phyloP scores from a whole-genome alignment of 495 filamentous ascomycete species.

The Thermochaetoides thermophila region DNA sequence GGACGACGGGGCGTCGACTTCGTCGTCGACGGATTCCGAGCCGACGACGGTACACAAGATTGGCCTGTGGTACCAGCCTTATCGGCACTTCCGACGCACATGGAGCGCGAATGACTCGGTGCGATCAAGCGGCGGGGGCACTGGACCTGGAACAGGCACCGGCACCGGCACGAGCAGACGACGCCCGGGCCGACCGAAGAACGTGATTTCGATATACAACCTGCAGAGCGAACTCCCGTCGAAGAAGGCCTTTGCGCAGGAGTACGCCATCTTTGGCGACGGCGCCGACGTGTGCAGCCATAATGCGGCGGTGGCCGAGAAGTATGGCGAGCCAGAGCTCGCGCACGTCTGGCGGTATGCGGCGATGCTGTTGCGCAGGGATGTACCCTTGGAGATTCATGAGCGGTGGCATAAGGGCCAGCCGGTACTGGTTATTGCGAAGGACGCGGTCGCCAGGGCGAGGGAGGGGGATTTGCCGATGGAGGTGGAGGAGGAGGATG shows the following conservation, averaged over 20 bases:
- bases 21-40: constrained; percentile 57
- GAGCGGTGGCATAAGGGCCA: constrained; percentile 28
- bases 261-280: constrained; percentile 74
- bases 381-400: constrained; percentile 54
- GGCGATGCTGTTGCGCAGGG: constrained; percentile 58
- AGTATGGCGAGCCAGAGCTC: constrained; percentile 56
- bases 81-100: constrained; percentile 28
- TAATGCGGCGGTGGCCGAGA: constrained; percentile 64
- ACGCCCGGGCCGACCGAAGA: constrained; percentile 30
- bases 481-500: constrained; percentile 21
- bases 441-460: constrained; percentile 36
- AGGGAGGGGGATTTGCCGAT: constrained; percentile 5
- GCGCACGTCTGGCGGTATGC: constrained; percentile 76
- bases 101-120: constrained; percentile 33
- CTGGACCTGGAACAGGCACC: constrained; percentile 36
- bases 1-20: constrained; percentile 50
- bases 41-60: constrained; percentile 44
- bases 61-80: constrained; percentile 30
- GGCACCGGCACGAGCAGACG: constrained; percentile 34
- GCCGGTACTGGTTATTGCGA: constrained; percentile 47
- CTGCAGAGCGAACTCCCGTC: constrained; percentile 54
- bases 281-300: constrained; percentile 64
- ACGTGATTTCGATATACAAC: constrained; percentile 54
- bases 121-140: constrained; percentile 35
- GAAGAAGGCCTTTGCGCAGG: constrained; percentile 55